Conservation (phyloP, 2,329 filamentous ascomycete genomes). For the Epichloe baconii region DNA sequence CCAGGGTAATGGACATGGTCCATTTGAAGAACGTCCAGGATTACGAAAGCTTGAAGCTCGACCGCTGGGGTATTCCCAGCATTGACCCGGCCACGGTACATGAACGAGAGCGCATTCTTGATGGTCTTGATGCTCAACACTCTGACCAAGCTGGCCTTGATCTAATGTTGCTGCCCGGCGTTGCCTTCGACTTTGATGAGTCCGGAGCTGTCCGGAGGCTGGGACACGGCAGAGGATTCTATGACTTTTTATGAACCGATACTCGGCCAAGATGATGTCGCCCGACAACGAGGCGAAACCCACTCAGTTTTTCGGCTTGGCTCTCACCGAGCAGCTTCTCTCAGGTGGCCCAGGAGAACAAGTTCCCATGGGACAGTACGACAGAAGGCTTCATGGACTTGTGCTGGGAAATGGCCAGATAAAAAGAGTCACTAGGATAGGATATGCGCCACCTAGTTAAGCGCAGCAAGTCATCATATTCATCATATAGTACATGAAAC, state of each 20-base stretch:
- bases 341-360: conserved; percentile 39
- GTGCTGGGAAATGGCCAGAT: conserved; percentile 58
- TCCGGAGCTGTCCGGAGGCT: conserved; percentile 53
- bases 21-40: conserved; percentile 60
- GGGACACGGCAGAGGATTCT: conserved; percentile 93
- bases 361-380: conserved; percentile 63
- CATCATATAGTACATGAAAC: too few relatives aligned
- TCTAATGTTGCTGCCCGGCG: conserved; percentile 79
- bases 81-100: conserved; percentile 52
- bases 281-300: conserved; percentile 20
- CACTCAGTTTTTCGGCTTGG: conserved; percentile 57
- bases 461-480: too few relatives aligned
- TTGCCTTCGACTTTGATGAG: conserved; percentile 66
- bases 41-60: conserved; percentile 61
- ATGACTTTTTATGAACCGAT: conserved; percentile 85
- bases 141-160: conserved; percentile 49
- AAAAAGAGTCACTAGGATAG: conserved; percentile 13
- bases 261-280: conserved; percentile 33
- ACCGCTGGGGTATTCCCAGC: conserved; percentile 93
- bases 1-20: conserved; percentile 87
- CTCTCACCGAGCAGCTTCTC: conserved; percentile 76
- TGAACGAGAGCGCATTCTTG: conserved; percentile 59
- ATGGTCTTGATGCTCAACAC: conserved; percentile 36
- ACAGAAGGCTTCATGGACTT: conserved; percentile 69
- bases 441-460: not conserved